These are phyloP conservation scores for Colletotrichum lupini DNA, from an alignment of 2,329 filamentous ascomycete genomes.

Conservation along the genomic window DNA sequence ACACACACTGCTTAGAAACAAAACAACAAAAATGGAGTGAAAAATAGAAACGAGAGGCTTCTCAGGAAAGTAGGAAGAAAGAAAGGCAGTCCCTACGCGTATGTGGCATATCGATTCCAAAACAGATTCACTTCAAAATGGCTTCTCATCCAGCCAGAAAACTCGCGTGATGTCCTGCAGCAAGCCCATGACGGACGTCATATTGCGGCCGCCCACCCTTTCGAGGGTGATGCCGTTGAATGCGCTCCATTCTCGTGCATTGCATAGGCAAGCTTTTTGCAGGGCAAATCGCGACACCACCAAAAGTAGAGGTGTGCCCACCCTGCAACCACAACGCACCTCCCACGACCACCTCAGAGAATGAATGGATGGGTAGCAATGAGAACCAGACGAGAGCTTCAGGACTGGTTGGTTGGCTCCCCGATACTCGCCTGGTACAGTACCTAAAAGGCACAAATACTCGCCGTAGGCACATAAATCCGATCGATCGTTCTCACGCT, in stretches of 20 bases:
- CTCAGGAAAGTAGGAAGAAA: neutral
- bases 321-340: neutral
- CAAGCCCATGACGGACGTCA: conserved; percentile 28
- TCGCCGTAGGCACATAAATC: neutral
- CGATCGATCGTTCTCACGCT: neutral
- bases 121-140: conserved; percentile 3
- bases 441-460: neutral
- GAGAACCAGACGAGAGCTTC: neutral
- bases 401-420: neutral
- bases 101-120: neutral
- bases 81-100: neutral
- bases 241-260: conserved; percentile 31
- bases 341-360: neutral
- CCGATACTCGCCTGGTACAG: neutral
- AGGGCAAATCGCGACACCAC: neutral
- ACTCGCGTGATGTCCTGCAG: conserved; percentile 32
- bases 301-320: neutral
- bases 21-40: neutral
- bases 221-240: conserved; percentile 23
- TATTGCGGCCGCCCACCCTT: conserved; percentile 1
- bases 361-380: neutral
- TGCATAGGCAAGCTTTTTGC: conserved; percentile 22
- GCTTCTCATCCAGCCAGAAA: neutral
- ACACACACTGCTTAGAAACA: too few species aligned
- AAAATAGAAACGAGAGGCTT: neutral